Conservation (phyloP, 495 filamentous ascomycete species). For the Corynascus novoguineensis region DNA sequence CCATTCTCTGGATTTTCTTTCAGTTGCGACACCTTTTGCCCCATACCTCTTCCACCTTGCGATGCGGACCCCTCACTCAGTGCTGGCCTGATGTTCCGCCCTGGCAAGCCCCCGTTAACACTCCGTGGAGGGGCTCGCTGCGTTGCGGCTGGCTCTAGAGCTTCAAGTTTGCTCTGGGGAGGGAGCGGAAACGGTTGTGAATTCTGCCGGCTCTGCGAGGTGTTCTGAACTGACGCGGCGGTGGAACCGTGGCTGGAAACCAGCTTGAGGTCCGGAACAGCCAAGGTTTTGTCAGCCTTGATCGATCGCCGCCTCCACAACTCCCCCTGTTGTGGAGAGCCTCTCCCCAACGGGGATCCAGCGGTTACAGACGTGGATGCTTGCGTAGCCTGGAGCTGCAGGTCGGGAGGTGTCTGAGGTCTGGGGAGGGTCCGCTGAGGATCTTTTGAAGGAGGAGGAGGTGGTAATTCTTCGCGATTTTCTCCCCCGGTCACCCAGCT, state of each 20-base stretch:
- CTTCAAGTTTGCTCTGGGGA: conserved; percentile 2
- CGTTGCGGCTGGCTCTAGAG: conserved; percentile 8
- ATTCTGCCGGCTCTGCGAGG: conserved; percentile 7
- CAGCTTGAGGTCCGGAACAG: conserved; percentile 41
- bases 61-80: conserved; percentile 16
- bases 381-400: conserved; percentile 13
- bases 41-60: conserved; percentile 22
- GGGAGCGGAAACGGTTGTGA: conserved; percentile 16
- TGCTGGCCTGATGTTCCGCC: conserved; percentile 31
- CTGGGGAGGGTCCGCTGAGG: conserved; percentile 4
- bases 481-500: conserved; percentile 4
- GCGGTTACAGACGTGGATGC: conserved; percentile 14
- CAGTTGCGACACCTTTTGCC: conserved; percentile 24
- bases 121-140: conserved; percentile 17
- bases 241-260: conserved; percentile 43
- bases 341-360: conserved; percentile 14
- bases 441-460: conserved; percentile 40
- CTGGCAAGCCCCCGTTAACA: conserved; percentile 25
- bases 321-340: conserved; percentile 34
- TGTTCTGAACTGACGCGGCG: conserved; percentile 23
- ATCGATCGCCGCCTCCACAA: conserved; percentile 45
- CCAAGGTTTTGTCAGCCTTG: conserved; percentile 36
- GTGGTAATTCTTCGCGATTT: conserved; percentile 27
- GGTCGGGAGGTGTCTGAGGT: conserved; percentile 17
- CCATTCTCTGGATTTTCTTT: conserved; percentile 11